Percentiles rank a stretch among this genome's conserved stretches.
phyloP scores from a whole-genome alignment of 2,329 filamentous ascomycete species.

The Raffaelea deltoideospora region DNA sequence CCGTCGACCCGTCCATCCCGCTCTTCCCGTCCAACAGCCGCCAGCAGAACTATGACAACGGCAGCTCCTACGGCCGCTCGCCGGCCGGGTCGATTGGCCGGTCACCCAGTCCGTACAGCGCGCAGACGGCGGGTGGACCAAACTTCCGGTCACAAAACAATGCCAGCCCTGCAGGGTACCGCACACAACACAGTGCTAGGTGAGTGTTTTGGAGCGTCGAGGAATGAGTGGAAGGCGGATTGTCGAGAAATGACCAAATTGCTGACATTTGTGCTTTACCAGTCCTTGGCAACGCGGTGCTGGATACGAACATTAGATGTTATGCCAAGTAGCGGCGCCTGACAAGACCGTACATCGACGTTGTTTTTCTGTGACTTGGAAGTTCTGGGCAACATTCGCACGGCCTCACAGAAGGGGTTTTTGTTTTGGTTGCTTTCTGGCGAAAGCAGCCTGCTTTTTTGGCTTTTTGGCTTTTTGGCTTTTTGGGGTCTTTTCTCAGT shows the following conservation, averaged over 20 bases:
- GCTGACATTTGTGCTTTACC: constrained; percentile 3
- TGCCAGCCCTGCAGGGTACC: constrained; percentile 16
- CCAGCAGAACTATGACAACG: constrained; percentile 12
- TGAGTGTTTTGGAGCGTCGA: too few relatives aligned
- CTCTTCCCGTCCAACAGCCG: constrained; percentile 28
- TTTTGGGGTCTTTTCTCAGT: background rate
- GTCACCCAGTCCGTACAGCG: constrained; percentile 15
- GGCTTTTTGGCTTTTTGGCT: background rate
- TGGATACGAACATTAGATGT: constrained; percentile 29
- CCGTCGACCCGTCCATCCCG: constrained; percentile 33
- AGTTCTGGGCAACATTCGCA: too few relatives aligned
- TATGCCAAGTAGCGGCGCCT: background rate
- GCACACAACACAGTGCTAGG: constrained; percentile 17
- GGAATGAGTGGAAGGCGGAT: background rate
- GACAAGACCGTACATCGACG: too few relatives aligned
- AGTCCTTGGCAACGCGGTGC: constrained; percentile 43
- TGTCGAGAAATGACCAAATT: background rate
- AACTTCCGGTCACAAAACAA: constrained; percentile 23
- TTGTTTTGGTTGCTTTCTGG: too few relatives aligned
- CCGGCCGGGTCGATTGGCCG: constrained; percentile 3
- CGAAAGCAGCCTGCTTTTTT: background rate
- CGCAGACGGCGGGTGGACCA: background rate
- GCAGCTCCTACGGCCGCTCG: constrained; percentile 6
- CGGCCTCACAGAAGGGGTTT: background rate
- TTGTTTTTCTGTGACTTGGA: too few relatives aligned